Evolutionary conservation across 192 early-diverging fungal species (phyloP), one percentile per base, ranked within the genome.

Genomic region (Dissophora ornata): DNA sequence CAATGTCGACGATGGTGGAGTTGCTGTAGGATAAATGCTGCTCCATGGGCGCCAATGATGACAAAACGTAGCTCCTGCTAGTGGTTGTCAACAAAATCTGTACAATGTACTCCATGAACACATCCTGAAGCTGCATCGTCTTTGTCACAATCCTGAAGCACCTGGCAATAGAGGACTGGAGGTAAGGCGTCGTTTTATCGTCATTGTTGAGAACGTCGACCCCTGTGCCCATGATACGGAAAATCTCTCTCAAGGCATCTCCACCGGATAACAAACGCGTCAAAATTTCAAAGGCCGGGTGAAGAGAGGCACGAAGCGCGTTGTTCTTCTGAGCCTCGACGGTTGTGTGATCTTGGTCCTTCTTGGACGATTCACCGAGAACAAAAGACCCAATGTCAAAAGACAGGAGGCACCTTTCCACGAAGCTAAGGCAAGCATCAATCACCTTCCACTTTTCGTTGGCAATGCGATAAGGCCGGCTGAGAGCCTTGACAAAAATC

Each of bases 221-320:
- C 7, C 84, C 88, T 24, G 86, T 78, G 18, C 61, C 67, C n/a
- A 93, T 68, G 19, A 95, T 79, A 22, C 88, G 79, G 77, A 98
- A 91, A 6, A 99, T 66, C 29, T 83, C 80, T 21, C 85, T 83
- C 24, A 89, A 81, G 18, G 96, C 84, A 45, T 85, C 81, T n/a
- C 90, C 89, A 10, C 90, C 90, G 1, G 87, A 89, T n/a, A 99
- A 71, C 3, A 98, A 66, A 15, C 92, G 83, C 28, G 89, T 85
- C 42, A 92, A 67, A 26, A 99, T 80, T 53, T 94, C 91, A 63
- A 92, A 99, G 5, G 94, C 96, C 0, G 97, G 96, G 36, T 97
- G 94, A 18, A 86, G 80, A 1, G 73, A 67, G 1, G 73, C 84
- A 77, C 63, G 91, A 59, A 29, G 63, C 52, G 48, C 83, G 75